Conservation (phyloP, 805 yeast genomes). For the Hanseniaspora pseudoguilliermondii region DNA sequence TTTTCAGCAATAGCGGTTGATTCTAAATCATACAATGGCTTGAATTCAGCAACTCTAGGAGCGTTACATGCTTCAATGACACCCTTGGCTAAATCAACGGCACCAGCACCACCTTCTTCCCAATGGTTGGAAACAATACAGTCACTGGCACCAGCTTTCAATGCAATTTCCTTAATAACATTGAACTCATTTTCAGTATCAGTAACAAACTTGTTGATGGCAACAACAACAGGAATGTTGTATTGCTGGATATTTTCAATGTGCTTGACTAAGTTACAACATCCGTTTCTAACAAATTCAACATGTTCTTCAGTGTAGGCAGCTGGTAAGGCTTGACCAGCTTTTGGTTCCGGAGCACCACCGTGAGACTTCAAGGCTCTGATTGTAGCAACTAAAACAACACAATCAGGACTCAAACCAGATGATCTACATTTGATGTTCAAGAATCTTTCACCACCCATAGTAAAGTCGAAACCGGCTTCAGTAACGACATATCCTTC, state of each 20-base stretch:
- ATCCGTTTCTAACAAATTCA: slow-evolving; percentile 55
- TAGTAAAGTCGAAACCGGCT: slow-evolving; percentile 81
- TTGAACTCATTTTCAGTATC: slow-evolving; percentile 60
- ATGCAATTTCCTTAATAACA: slow-evolving; percentile 51
- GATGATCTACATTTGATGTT: slow-evolving; percentile 73
- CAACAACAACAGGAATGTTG: slow-evolving; percentile 71
- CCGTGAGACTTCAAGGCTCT: slow-evolving; percentile 79
- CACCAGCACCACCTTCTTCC: slow-evolving; percentile 79
- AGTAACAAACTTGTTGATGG: slow-evolving; percentile 65
- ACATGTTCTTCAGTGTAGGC: slow-evolving; percentile 62
- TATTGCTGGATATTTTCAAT: slow-evolving; percentile 57
- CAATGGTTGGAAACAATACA: slow-evolving; percentile 76
- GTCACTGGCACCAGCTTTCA: slow-evolving; percentile 66
- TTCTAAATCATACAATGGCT: slow-evolving; percentile 49
- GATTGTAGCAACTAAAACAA: slow-evolving; percentile 71
- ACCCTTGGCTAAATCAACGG: slow-evolving; percentile 59
- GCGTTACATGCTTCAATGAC: slow-evolving; percentile 50
- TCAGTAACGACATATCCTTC: slow-evolving; percentile 74
- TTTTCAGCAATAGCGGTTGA: slow-evolving; percentile 53
- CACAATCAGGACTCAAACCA: slow-evolving; percentile 66
- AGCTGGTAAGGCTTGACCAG: slow-evolving; percentile 66
- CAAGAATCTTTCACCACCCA: slow-evolving; percentile 83
- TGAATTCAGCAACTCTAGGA: slow-evolving; percentile 30
- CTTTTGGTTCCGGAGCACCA: slow-evolving; percentile 80
- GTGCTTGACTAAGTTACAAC: slow-evolving; percentile 65